Evolutionary conservation across 805 yeast genomes (phyloP).

Genomic region (Metschnikowia cerradonensis): DNA sequence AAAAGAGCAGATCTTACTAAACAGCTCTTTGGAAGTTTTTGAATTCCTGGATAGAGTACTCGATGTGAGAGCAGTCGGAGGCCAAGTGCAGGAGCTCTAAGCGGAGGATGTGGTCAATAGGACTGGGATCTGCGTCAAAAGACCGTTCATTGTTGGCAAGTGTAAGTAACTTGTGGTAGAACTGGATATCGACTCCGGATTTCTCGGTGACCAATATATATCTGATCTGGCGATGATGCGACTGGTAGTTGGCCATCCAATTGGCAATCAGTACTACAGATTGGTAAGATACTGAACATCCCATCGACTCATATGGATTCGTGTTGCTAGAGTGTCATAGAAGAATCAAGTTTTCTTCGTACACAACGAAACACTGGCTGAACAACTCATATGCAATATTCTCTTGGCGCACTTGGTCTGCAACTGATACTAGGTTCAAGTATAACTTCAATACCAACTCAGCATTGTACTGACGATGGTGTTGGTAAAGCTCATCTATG

Average conservation of each 20-base stretch:
- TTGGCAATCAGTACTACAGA: slow-evolving; percentile 45
- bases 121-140: slow-evolving; percentile 10
- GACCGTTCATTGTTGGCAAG: slow-evolving; percentile 7
- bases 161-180: slow-evolving; percentile 13
- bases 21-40: slow-evolving; percentile 10
- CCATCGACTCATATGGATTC: slow-evolving; percentile 37
- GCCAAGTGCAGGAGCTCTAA: slow-evolving; percentile 25
- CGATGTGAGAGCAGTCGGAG: slow-evolving; percentile 24
- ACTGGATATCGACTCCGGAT: slow-evolving; percentile 8
- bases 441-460: slow-evolving; percentile 47
- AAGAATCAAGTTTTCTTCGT: slow-evolving; percentile 55
- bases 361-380: slow-evolving; percentile 80
- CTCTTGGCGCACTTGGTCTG: slow-evolving; percentile 70
- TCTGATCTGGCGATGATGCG: slow-evolving; percentile 43
- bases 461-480: slow-evolving; percentile 30
- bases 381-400: slow-evolving; percentile 83
- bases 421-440: slow-evolving; percentile 64
- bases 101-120: slow-evolving; percentile 24
- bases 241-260: slow-evolving; percentile 41
- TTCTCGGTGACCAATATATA: slow-evolving; percentile 32
- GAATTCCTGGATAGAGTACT: slow-evolving; percentile 22
- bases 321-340: slow-evolving; percentile 14
- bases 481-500: slow-evolving; percentile 59
- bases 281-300: slow-evolving; percentile 48
- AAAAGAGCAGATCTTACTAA: too few relatives aligned